Base-by-base conservation (phyloP, 441 rosid genomes). In the Metrosideros polymorpha region DNA sequence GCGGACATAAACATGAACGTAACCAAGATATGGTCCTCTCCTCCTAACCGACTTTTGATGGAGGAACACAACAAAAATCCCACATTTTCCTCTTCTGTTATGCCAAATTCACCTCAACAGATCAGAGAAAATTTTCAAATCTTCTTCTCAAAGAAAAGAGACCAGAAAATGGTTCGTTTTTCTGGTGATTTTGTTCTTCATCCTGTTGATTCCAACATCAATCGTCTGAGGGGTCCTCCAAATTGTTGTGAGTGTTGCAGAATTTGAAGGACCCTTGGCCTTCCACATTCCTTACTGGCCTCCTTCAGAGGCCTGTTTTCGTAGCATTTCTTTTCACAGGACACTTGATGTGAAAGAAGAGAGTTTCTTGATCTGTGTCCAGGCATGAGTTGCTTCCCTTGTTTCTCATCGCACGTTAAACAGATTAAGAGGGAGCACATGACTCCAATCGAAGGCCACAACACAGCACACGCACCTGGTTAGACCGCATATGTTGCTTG, bases 321-420 rank as follows among this genome's bases (percentile, higher is more conserved):
- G 30, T 19, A 61, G 18, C 6, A 9, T 29, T 52, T 52, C 42
- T 52, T 42, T 83, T 83, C 84, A 83, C 55, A 29, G 84, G 84
- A 30, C 35, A 6, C n/a, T 49, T 50, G 45, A 83, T 52, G 56
- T 66, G 79, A 66, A 66, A 66, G 79, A 66, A 19, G 47, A 71
- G 17, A 39, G 14, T 39, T 39, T 39, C 49, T 71, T 71, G 15
- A 83, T 55, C 84, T 55, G 55, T 18, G 59, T 59, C 29, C 51
- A 83, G 82, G 83, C 42, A 95, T 95, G 99, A 92, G 89, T 85
- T 97, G 98, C 86, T 94, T 94, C 82, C 92, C 96, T 3, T 96
- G 99, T 87, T 96, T 95, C 85, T 90, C 90, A 45, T 88, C 92
- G 2, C 95, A 93, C 51, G 95, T 71, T 39, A 13, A 71, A 39